Conservation (phyloP, 2,329 filamentous ascomycete genomes). For the Berkeleyomyces basicola region DNA sequence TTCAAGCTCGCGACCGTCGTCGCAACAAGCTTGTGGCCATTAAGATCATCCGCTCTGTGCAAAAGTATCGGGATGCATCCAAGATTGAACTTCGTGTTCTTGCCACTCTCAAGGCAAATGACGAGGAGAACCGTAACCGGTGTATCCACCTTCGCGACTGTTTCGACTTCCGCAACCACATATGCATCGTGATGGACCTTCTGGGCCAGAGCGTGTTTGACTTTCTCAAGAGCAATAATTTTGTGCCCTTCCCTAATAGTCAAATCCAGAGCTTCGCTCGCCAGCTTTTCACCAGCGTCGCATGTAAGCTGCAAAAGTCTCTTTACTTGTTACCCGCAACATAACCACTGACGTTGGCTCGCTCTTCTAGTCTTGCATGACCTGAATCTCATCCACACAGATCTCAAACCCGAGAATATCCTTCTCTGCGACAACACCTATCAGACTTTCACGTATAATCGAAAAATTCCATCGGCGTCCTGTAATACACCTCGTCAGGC, state of each 20-base stretch:
- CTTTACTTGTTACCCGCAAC: background rate
- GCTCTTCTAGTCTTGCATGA: constrained; percentile 64
- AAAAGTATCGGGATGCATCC: constrained; percentile 93
- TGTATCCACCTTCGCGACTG: constrained; percentile 95
- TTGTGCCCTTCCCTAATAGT: constrained; percentile 94
- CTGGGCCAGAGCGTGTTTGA: constrained; percentile 96
- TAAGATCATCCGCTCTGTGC: constrained; percentile 95
- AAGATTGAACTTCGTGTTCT: constrained; percentile 87
- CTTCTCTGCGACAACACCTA: constrained; percentile 48
- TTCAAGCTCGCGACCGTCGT: constrained; percentile 70
- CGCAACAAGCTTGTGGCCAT: constrained; percentile 72
- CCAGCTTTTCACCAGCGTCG: constrained; percentile 93
- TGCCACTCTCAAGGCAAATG: constrained; percentile 81
- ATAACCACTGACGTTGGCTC: background rate
- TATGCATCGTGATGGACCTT: constrained; percentile 65
- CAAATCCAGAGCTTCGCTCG: constrained; percentile 96
- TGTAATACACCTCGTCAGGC: constrained; percentile 42
- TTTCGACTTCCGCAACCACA: constrained; percentile 94
- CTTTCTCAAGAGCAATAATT: constrained; percentile 87
- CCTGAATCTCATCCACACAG: constrained; percentile 89
- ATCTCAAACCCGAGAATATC: constrained; percentile 56
- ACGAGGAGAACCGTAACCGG: constrained; percentile 79
- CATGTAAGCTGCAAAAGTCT: constrained; percentile 48
- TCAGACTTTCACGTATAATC: constrained; percentile 55
- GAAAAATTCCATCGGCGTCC: constrained; percentile 52